Base-by-base conservation (phyloP, 768 basidiomycete species). In the Tylopilus felleus region DNA sequence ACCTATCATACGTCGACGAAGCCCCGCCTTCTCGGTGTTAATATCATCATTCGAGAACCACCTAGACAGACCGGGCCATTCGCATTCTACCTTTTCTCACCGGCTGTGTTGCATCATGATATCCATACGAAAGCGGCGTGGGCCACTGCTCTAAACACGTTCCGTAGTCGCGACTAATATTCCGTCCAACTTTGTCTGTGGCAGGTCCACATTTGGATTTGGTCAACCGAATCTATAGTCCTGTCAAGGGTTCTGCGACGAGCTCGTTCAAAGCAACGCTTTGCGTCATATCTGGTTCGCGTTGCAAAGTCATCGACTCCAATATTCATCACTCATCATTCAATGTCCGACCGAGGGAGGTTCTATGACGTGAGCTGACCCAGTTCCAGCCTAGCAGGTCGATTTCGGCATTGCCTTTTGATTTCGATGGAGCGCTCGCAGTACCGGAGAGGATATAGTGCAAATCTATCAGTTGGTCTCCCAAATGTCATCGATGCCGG, bases 1-100 rank as follows among this genome's bases (percentile, higher is more conserved):
- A 33, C 46, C 45, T 21, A 42, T 53, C 54, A 50, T 47, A 48
- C 27, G 28, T 53, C 38, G 25, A 48, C 33, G 13, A 50, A 33
- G 27, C 9, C 40, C 29, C 27, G 22, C 33, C 50, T 54, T 54
- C 52, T 52, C 45, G 52, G 43, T 36, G 8, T 49, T 52, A 39
- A 58, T 65, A 56, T 38, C 36, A 51, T 42, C 53, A 39, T 28
- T 47, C 47, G 36, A 47, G 63, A 49, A 47, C 55, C 42, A 42
- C 36, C 51, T 27, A 52, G 47, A 46, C 45, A 44, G 47, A 47
- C 46, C 23, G 5, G 46, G 36, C 51, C 41, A 49, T 49, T 36
- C 6, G 22, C 48, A 46, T 47, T 36, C 46, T 49, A 10, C 51
- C 45, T 29, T 48, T 44, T 17, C 35, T 40, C 1, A n/a, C 16